Evolutionary conservation across 2,329 filamentous ascomycete species (phyloP), one percentile per base, ranked within the genome.

Genomic region (Domatiomyces globalis): DNA sequence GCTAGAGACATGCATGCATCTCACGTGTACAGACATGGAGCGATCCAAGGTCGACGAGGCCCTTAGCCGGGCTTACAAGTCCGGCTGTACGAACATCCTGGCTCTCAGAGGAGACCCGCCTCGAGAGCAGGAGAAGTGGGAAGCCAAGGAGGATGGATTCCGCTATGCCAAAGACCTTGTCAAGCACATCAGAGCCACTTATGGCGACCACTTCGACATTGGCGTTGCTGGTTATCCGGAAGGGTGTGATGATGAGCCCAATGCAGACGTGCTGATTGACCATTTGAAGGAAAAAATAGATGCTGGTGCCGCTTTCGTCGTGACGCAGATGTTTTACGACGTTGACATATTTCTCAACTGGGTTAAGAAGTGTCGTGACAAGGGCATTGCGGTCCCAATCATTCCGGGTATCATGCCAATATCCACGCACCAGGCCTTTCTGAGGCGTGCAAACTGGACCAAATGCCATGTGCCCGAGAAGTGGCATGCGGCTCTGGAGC

Each of bases 251-350:
- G 92, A 96, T 67, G 88, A 95, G 66, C 81, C 86, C 61, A 82
- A 95, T 63, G 83, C 87, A 49, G 88, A 95, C 46, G 70, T 79
- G 54, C 76, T 98, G 62, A 80, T 98, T 57, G 83, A 92, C 58
- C 92, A 96, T 67, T 71, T 98, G 63, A 96, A 96, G 72, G 85
- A 96, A 68, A 98, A 98, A 73, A 83, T 96, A 33, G 92, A 98
- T 65, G 86, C 87, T 53, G 92, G 92, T 49, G 89, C 84, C 56
- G 84, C 85, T 5, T 98, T 96, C 66, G 85, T 98, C 57, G 86
- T 98, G 50, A 96, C 92, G 0, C 92, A 98, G 71, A 98, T 98
- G 92, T 96, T 96, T 71, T 98, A 98, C 73, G 90, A 98, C 63
- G 89, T 81, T 48, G 90, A 98, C 63, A 90, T 92, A 65, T 98